Base-by-base conservation (phyloP, 129 eudicot genomes). In the Logfia minima region DNA sequence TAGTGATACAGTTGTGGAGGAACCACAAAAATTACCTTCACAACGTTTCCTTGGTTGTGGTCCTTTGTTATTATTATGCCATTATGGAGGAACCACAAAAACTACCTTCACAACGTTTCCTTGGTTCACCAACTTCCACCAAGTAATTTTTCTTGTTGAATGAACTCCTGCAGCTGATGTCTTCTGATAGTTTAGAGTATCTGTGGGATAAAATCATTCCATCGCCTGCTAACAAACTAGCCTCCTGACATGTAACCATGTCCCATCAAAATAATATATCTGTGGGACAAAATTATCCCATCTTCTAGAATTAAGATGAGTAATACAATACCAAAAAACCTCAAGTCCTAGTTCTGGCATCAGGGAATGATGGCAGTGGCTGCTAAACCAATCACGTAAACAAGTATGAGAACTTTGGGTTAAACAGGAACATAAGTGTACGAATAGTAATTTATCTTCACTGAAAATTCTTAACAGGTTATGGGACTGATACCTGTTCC, bases 51-150 rank as follows among this genome's bases (percentile, higher is more conserved):
- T 77, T 63, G 45, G 83, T 81, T 84, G n/a, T n/a, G n/a, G n/a
- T n/a, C n/a, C n/a, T n/a, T n/a, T n/a, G n/a, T n/a, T n/a, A n/a
- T n/a, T n/a, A n/a, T n/a, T n/a, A n/a, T 71, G 66, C 69, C 32
- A 31, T 70, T 35, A 19, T 24, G 24, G 24, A 9, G 24, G 72
- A 63, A 63, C 56, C 28, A 39, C 43, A 76, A 52, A 60, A 43
- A 21, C 21, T 82, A 87, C 92, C 87, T 80, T 74, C 67, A 58
- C 60, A 62, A 69, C 24, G 43, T 79, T 72, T 80, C 23, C 84
- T 77, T 63, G 45, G 83, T 81, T 84, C 85, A 67, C 93, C 86
- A 86, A 88, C 80, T 74, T 88, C 88, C 59, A 88, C 86, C 72
- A 84, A 82, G 77, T 86, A 88, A 70, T 68, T 82, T 53, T 79